Percentiles rank a stretch among this genome's conserved stretches.
phyloP scores from a whole-genome alignment of 1,284 basidiomycete species.

The Caloboletus firmus region DNA sequence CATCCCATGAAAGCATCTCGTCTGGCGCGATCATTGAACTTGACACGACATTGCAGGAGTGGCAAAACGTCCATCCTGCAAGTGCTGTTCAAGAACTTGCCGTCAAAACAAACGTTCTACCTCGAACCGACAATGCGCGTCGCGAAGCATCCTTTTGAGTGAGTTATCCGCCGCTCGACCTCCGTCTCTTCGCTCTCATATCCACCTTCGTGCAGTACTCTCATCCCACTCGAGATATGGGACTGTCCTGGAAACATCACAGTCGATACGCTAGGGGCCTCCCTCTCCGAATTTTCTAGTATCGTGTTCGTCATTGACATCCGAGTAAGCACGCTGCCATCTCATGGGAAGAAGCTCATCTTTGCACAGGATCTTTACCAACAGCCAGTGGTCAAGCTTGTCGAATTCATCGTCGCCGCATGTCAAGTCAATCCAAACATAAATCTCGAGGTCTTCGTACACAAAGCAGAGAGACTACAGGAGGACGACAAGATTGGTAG shows the following conservation, averaged over 20 bases:
- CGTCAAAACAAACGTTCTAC: slow-evolving; percentile 88
- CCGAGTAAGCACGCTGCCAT: slow-evolving; percentile 54
- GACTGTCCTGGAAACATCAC: slow-evolving; percentile 89
- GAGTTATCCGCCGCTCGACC: slow-evolving; percentile 37
- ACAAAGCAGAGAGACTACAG: slow-evolving; percentile 91
- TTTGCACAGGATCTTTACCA: slow-evolving; percentile 61
- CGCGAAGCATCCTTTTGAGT: slow-evolving; percentile 81
- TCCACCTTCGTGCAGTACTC: slow-evolving; percentile 58
- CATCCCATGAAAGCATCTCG: slow-evolving; percentile 16
- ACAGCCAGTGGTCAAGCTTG: slow-evolving; percentile 76
- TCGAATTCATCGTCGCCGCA: slow-evolving; percentile 73
- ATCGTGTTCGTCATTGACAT: slow-evolving; percentile 98
- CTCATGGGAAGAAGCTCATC: slow-evolving; percentile 5
- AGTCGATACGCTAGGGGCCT: slow-evolving; percentile 69
- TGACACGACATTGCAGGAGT: slow-evolving; percentile 57
- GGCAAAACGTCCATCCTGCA: slow-evolving; percentile 94
- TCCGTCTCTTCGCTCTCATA: background rate
- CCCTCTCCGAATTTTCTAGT: slow-evolving; percentile 73
- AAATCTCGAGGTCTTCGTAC: slow-evolving; percentile 91
- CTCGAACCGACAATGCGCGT: slow-evolving; percentile 85
- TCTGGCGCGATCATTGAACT: slow-evolving; percentile 1
- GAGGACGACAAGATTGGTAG: slow-evolving; percentile 91
- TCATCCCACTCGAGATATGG: slow-evolving; percentile 93
- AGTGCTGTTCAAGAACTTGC: slow-evolving; percentile 85
- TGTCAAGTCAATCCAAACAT: slow-evolving; percentile 78